Conservation (phyloP, 2,329 filamentous ascomycete genomes). For the Sporothrix dimorphospora region DNA sequence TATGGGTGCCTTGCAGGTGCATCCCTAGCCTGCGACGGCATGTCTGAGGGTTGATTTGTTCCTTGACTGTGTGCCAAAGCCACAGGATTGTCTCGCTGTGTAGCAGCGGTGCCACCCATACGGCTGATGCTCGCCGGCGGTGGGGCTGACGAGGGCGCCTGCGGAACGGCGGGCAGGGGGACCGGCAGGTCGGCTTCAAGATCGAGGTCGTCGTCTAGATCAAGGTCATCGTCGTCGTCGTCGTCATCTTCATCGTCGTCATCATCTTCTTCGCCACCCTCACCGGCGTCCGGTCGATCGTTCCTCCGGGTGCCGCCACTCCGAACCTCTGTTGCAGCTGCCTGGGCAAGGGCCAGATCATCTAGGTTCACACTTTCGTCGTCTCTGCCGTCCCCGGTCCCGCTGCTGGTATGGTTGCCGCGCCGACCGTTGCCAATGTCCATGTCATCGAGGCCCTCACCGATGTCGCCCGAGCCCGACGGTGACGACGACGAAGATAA, state of each 20-base stretch:
- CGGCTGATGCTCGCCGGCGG: constrained; percentile 33
- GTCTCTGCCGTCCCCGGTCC: neutral
- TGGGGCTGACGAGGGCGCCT: constrained; percentile 35
- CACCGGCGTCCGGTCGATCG: neutral
- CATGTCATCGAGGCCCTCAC: neutral
- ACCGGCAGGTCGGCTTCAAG: constrained; percentile 20
- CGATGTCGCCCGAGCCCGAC: constrained; percentile 6
- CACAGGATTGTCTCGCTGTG: constrained; percentile 33
- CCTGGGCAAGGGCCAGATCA: constrained; percentile 21
- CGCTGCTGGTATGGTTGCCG: neutral
- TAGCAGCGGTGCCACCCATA: constrained; percentile 51
- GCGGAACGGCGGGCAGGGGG: constrained; percentile 29
- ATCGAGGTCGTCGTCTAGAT: constrained; percentile 6
- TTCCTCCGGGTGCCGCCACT: constrained; percentile 23
- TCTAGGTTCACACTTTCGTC: constrained; percentile 21
- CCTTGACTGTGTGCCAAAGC: constrained; percentile 29
- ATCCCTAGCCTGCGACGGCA: neutral
- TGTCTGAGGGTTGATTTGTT: neutral
- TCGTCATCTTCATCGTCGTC: constrained; percentile 14
- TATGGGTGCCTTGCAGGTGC: neutral
- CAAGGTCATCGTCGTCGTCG: constrained; percentile 7
- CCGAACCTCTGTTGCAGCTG: neutral
- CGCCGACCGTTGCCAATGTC: neutral
- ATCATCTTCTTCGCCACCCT: neutral
- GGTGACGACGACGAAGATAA: neutral